A percentile compares a stretch with the other conserved stretches of the same genome.
These are phyloP conservation scores for Globisporangium irregulare DNA, from an alignment of 352 stramenopile species.

Conservation along the genomic window DNA sequence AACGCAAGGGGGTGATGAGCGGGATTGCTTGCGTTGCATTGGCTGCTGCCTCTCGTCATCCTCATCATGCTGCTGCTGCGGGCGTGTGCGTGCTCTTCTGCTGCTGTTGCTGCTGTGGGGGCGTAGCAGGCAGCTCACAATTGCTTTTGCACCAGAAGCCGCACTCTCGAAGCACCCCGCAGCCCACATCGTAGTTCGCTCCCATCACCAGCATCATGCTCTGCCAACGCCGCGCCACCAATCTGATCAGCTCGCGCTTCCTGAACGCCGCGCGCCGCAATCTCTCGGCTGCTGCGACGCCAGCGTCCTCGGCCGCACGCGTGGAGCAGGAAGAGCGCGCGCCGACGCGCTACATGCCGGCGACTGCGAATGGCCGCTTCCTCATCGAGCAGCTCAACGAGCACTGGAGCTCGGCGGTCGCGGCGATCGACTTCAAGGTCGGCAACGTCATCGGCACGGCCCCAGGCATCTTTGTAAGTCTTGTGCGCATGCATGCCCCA, in stretches of 20 bases:
- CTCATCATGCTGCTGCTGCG: not conserved
- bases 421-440: constrained; percentile 56
- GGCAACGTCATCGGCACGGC: constrained; percentile 71
- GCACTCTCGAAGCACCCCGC: not conserved
- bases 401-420: constrained; percentile 73
- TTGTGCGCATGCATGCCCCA: not conserved
- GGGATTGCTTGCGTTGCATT: constrained; percentile 2
- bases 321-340: constrained; percentile 25
- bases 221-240: constrained; percentile 17
- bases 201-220: constrained; percentile 25
- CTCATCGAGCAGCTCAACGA: constrained; percentile 74
- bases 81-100: not conserved
- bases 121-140: constrained; percentile 3
- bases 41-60: constrained; percentile 6
- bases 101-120: not conserved
- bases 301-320: constrained; percentile 24
- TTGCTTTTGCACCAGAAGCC: constrained; percentile 15
- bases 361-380: constrained; percentile 60
- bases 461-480: constrained; percentile 64
- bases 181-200: not conserved
- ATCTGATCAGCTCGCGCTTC: constrained; percentile 22
- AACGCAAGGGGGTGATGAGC: constrained; percentile 14
- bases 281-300: constrained; percentile 33
- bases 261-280: constrained; percentile 33
- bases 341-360: constrained; percentile 52